Evolutionary conservation across 345 rosid genomes (phyloP).

Genomic region (Xanthoceras sorbifolium): DNA sequence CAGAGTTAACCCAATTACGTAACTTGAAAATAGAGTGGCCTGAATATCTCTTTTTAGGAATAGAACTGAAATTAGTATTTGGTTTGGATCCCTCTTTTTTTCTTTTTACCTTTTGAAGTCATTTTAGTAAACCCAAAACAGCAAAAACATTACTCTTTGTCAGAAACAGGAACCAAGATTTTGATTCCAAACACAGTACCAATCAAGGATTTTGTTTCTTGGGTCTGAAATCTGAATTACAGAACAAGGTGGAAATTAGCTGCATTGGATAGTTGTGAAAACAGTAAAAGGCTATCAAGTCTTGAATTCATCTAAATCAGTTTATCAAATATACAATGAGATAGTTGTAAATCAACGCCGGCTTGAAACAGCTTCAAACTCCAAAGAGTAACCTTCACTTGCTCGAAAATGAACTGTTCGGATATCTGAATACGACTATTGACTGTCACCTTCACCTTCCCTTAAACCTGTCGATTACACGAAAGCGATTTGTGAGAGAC

Average conservation of each 20-base stretch:
- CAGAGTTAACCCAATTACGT: no score
- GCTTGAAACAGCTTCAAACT: neutral
- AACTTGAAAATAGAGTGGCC: no score
- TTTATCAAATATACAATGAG: neutral
- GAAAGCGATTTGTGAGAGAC: neutral
- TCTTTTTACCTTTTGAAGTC: no score
- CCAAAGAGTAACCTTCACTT: constrained; percentile 3
- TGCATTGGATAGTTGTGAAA: neutral
- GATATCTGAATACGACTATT: neutral
- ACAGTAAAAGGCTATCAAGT: neutral
- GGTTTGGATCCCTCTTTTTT: no score
- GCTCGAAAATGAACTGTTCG: neutral
- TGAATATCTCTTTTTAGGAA: no score
- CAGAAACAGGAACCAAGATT: neutral
- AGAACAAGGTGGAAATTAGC: neutral
- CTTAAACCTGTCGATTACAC: constrained; percentile 35
- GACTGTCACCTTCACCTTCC: constrained; percentile 26
- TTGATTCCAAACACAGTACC: neutral
- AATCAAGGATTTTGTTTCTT: neutral
- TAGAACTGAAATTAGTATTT: no score
- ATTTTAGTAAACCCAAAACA: no score
- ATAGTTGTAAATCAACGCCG: neutral
- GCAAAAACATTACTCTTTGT: no score
- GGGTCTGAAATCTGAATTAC: neutral
- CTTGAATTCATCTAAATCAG: neutral